These are phyloP conservation scores for Biscogniauxia mediterranea DNA, from an alignment of 2,329 filamentous ascomycete species.

Conservation along the genomic window DNA sequence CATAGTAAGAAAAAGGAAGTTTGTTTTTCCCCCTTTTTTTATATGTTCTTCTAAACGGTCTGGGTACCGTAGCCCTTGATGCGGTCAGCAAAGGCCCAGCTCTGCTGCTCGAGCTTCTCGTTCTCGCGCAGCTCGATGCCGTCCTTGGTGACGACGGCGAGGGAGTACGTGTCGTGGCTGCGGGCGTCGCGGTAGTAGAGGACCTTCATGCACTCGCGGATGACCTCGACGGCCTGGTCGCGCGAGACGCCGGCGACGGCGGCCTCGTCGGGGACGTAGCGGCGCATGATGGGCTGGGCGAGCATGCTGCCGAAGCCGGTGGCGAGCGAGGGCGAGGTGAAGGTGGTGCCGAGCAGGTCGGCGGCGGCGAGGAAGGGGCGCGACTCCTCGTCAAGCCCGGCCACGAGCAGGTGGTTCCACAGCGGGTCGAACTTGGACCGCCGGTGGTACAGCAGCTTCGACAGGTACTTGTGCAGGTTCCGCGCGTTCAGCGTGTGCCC, in stretches of 20 bases:
- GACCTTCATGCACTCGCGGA: constrained; percentile 97
- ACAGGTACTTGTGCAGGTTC: constrained; percentile 94
- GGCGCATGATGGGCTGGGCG: constrained; percentile 86
- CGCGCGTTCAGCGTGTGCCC: constrained; percentile 72
- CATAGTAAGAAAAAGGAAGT: no score
- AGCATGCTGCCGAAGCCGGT: constrained; percentile 93
- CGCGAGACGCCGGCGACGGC: constrained; percentile 67
- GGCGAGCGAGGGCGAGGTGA: constrained; percentile 80
- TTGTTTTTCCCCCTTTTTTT: no score
- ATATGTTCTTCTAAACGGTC: constrained; percentile 47
- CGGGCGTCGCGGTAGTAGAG: constrained; percentile 95
- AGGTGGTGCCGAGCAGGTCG: constrained; percentile 91
- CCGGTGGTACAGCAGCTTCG: constrained; percentile 93
- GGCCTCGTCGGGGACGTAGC: constrained; percentile 79
- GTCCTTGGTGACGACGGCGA: constrained; percentile 85
- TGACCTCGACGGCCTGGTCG: constrained; percentile 75
- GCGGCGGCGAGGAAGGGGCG: constrained; percentile 89
- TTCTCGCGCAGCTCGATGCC: constrained; percentile 82
- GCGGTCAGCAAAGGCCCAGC: constrained; percentile 95
- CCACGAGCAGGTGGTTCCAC: constrained; percentile 94
- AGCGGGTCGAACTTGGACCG: constrained; percentile 95
- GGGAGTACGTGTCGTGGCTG: constrained; percentile 86
- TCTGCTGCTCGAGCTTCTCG: constrained; percentile 90
- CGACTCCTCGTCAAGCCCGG: constrained; percentile 75
- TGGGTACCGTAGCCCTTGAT: constrained; percentile 96